Evolutionary conservation across 2,329 filamentous ascomycete genomes (phyloP).

Genomic region (Aspergillus uvarum): DNA sequence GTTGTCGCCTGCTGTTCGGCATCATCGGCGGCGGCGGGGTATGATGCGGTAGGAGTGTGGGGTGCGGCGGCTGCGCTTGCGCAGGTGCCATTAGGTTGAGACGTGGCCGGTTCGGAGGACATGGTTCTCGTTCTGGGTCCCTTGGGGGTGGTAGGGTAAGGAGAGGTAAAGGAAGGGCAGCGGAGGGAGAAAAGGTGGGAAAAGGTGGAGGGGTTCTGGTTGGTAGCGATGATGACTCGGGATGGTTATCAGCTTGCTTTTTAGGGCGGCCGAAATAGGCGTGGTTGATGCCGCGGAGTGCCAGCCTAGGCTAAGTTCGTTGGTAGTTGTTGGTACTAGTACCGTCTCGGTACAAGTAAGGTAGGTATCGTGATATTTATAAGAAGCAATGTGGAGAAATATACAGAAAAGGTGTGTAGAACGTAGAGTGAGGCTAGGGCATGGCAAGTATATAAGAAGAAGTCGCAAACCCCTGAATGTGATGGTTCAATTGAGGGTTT

Average conservation of each 20-base stretch:
- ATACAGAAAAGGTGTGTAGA: too few relatives aligned
- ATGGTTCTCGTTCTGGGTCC: neutral
- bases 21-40: neutral
- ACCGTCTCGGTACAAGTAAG: neutral
- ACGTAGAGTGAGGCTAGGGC: too few relatives aligned
- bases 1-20: neutral
- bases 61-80: neutral
- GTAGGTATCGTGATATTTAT: too few relatives aligned
- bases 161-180: neutral
- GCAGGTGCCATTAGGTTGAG: conserved; percentile 7
- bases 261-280: neutral
- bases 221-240: neutral
- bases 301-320: neutral
- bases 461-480: neutral
- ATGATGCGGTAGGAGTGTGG: neutral
- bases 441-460: too few relatives aligned
- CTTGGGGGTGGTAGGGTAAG: neutral
- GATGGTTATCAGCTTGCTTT: neutral
- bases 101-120: neutral
- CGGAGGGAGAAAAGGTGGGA: neutral
- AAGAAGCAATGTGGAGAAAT: neutral
- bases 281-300: neutral
- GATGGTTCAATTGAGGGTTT: neutral
- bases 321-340: neutral
- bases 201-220: neutral